Percentiles rank a stretch among this genome's conserved stretches.
phyloP scores from a whole-genome alignment of 2,329 filamentous ascomycete species.

The Coniochaeta ligniaria region DNA sequence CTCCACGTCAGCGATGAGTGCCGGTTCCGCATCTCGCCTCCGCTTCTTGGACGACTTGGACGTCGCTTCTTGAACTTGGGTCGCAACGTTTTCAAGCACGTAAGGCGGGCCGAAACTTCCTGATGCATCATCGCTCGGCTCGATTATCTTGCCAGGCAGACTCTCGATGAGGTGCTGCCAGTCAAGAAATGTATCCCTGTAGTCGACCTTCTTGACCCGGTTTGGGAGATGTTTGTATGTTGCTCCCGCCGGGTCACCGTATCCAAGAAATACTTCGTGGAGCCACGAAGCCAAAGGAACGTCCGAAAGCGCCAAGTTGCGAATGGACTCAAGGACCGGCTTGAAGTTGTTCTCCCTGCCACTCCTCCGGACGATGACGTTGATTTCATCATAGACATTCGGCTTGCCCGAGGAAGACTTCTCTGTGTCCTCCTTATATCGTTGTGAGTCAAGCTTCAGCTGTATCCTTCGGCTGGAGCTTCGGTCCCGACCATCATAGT shows the following conservation, averaged over 20 bases:
- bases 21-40: conserved; percentile 67
- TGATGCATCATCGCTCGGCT: conserved; percentile 64
- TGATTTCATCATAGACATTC: conserved; percentile 78
- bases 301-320: conserved; percentile 75
- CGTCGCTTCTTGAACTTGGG: conserved; percentile 40
- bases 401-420: conserved; percentile 57
- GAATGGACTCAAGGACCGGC: conserved; percentile 85
- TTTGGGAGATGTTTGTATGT: conserved; percentile 78
- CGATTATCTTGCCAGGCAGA: conserved; percentile 78
- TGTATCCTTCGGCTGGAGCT: conserved; percentile 63
- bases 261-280: conserved; percentile 95
- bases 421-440: conserved; percentile 72
- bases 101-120: conserved; percentile 83
- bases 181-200: conserved; percentile 88
- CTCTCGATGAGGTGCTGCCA: conserved; percentile 92
- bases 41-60: conserved; percentile 75
- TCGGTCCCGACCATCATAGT: conserved; percentile 56
- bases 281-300: conserved; percentile 85
- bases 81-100: conserved; percentile 62
- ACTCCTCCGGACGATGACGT: conserved; percentile 75
- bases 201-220: conserved; percentile 73
- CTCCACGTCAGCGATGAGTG: conserved; percentile 54
- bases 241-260: conserved; percentile 84
- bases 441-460: conserved; percentile 70
- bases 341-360: conserved; percentile 97